Percentiles rank a stretch among this genome's conserved stretches.
Evolutionary conservation across 169 alveolate species (phyloP).

Genomic region (Plasmodium ovale): DNA sequence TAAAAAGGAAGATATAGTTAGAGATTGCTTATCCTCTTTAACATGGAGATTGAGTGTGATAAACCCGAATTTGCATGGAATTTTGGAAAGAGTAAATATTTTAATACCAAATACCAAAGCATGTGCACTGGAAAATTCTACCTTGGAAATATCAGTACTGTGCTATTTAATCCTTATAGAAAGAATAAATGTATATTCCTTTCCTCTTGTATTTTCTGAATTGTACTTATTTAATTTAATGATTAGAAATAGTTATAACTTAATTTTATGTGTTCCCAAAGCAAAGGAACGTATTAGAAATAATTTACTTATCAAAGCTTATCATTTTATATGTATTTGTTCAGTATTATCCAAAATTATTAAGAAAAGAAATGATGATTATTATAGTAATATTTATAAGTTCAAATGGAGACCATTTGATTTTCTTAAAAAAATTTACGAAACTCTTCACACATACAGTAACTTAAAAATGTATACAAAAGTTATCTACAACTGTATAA

Average conservation of each 20-base stretch:
- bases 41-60: constrained; percentile 73
- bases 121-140: constrained; percentile 75
- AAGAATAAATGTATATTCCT: constrained; percentile 26
- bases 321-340: constrained; percentile 45
- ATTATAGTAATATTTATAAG: constrained; percentile 52
- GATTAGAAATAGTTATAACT: constrained; percentile 70
- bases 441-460: constrained; percentile 26
- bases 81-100: constrained; percentile 67
- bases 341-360: constrained; percentile 46
- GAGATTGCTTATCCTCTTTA: constrained; percentile 35
- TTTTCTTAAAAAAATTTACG: constrained; percentile 38
- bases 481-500: constrained; percentile 31
- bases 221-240: constrained; percentile 72
- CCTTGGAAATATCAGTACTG: constrained; percentile 61
- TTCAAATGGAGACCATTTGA: constrained; percentile 75
- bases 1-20: constrained; percentile 23
- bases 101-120: constrained; percentile 71
- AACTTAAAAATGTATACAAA: constrained; percentile 25
- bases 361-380: constrained; percentile 14
- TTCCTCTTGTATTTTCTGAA: constrained; percentile 70
- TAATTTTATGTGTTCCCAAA: constrained; percentile 56
- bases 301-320: constrained; percentile 51
- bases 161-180: constrained; percentile 61
- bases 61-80: constrained; percentile 38
- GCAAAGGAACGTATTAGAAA: constrained; percentile 21